Evolutionary conservation across 306 rosid species (phyloP).

Genomic region (Benincasa hispida): DNA sequence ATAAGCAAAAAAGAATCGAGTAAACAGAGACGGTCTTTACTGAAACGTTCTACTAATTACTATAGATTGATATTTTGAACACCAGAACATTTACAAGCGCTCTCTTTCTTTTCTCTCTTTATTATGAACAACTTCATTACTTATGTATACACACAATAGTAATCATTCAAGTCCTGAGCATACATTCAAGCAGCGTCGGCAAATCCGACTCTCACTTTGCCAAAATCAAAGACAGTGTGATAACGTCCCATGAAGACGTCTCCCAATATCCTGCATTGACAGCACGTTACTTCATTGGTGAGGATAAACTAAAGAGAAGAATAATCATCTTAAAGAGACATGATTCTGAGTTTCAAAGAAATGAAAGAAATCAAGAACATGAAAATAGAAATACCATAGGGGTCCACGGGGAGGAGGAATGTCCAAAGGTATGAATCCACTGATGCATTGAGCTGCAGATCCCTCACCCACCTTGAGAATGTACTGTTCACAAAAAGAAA

Average conservation of each 20-base stretch:
- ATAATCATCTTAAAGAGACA: neutral
- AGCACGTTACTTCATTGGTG: neutral
- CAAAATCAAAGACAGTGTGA: constrained; percentile 79
- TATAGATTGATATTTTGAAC: too few relatives aligned
- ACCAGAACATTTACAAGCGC: neutral
- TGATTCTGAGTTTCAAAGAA: neutral
- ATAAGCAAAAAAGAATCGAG: too few relatives aligned
- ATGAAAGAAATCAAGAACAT: neutral
- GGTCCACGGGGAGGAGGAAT: constrained; percentile 94
- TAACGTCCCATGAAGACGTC: constrained; percentile 89
- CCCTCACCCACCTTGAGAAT: constrained; percentile 70
- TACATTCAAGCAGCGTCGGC: constrained; percentile 60
- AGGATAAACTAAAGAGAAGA: constrained; percentile 15
- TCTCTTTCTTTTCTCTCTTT: neutral
- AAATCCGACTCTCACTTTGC: constrained; percentile 66
- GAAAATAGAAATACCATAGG: constrained; percentile 48
- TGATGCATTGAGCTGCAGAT: constrained; percentile 63
- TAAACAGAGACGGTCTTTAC: too few relatives aligned
- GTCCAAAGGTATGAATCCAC: constrained; percentile 72
- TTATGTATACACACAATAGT: neutral
- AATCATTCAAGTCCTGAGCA: neutral
- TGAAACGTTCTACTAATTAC: too few relatives aligned
- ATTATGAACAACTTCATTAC: neutral
- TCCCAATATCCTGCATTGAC: constrained; percentile 74
- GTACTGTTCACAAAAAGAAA: constrained; percentile 39